Base-by-base conservation (phyloP, 176 grass and related monocot genomes). In the Aegilops umbellulata region DNA sequence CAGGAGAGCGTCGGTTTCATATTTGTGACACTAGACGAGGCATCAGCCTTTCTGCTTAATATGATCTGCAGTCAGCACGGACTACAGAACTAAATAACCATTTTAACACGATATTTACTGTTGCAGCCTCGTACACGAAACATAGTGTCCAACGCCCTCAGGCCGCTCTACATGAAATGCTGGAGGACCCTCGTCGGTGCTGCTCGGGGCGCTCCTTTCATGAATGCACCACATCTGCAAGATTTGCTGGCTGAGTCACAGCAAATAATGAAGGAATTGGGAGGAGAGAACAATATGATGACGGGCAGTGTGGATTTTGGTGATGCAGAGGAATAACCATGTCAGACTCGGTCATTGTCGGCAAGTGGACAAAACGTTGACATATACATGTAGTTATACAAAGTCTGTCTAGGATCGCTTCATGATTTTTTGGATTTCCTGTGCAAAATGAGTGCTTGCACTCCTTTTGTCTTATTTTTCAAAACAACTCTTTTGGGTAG, bases 191-290 rank as follows among this genome's bases (percentile, higher is more conserved):
- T 79, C 58, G 5, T 25, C 14, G 5, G 8, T 25, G 61, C 39
- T 62, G 24, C 38, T 26, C 58, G 3, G 57, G 13, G 3, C 4
- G 34, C 39, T 41, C 58, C 77, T 26, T 23, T 10, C 22, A 38
- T 17, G 57, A 27, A 41, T 63, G 35, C 58, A 17, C 35, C 77
- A 23, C 14, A 39, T 35, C 26, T 79, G 58, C 57, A 79, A 60
- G 58, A 42, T 24, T 35, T 79, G 58, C 57, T 79, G 16, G 34
- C n/a, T 9, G 58, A 79, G 61, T 19, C n/a, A 27, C 58, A 63
- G 35, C 34, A 27, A 79, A 79, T 79, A 79, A 41, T 79, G 32
- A 63, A 79, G 35, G 77, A 79, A 63, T 42, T 79, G 58, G 77
- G 77, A 38, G 34, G 39, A 62, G 77, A 63, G 31, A 78, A 49